These are phyloP conservation scores for Beta macrorhiza DNA, from an alignment of 179 eudicot species.

Conservation along the genomic window DNA sequence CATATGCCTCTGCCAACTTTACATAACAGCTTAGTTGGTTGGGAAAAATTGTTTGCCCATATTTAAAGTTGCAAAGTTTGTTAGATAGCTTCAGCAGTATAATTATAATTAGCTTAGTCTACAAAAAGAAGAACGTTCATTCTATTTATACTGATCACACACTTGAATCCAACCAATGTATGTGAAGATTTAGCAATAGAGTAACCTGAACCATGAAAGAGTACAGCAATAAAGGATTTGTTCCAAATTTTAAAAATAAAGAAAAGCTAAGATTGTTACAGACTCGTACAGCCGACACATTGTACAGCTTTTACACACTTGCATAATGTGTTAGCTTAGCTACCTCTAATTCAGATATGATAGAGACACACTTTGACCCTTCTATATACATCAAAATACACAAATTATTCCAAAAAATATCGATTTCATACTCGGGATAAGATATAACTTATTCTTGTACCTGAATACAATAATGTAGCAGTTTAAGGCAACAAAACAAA, in stretches of 20 bases:
- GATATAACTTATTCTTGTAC: not conserved
- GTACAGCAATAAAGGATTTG: not conserved
- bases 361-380: not conserved
- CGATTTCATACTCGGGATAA: not conserved
- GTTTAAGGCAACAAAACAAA: not conserved
- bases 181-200: no score
- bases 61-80: no score
- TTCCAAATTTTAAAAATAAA: no score
- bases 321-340: no score
- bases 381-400: not conserved
- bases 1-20: no score
- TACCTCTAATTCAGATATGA: not conserved
- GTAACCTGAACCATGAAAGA: not conserved
- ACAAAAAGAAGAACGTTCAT: not conserved
- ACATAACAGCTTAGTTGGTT: no score
- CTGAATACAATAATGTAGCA: not conserved
- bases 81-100: no score
- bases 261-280: not conserved
- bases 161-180: not conserved
- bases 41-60: no score
- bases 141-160: not conserved
- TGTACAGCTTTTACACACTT: not conserved
- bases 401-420: not conserved
- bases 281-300: not conserved
- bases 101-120: not conserved